Evolutionary conservation across 176 grass and related monocot species (phyloP).

Genomic region (maize (Zea mays)): Zm-B73-REFERENCE-NAM-5.0 NC_050097.1:19039501-19040000

Average conservation of each 20-base stretch:
- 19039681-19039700: neutral
- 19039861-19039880: neutral
- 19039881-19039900: neutral
- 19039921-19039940: constrained; percentile 66
- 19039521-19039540: neutral
- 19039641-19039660: constrained; percentile 13
- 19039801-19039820: constrained; percentile 2
- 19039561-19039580: constrained; percentile 9
- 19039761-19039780: neutral
- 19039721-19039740: neutral
- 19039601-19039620: neutral
- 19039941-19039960: constrained; percentile 58
- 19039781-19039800: neutral
- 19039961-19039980: constrained; percentile 67
- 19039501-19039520: constrained; percentile 29
- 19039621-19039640: constrained; percentile 14
- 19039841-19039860: neutral
- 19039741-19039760: neutral
- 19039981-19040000: constrained; percentile 72
- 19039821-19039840: neutral
- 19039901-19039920: constrained; percentile 92
- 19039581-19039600: neutral
- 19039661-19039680: neutral
- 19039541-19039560: neutral
- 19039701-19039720: neutral